Evolutionary conservation across 2,329 filamentous ascomycete genomes (phyloP), one percentile per base, ranked within the genome.

Genomic region (Penicillium sp.): DNA sequence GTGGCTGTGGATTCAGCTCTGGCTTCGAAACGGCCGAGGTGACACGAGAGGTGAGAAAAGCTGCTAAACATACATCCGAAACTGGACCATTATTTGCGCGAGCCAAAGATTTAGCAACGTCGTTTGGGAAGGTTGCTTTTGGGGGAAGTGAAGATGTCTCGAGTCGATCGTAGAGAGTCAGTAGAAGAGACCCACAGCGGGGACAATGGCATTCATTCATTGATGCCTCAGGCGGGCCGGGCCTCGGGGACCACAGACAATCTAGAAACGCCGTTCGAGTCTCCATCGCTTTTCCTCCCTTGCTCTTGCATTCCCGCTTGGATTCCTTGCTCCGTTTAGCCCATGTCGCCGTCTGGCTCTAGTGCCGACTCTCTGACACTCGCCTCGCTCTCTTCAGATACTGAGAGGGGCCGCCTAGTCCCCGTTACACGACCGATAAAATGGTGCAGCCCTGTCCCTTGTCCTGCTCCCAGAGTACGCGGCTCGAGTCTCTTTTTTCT

Each of bases 391-490:
- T 13, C 17, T 9, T 29, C 11, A 31, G 7, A 11, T 13, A 29
- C 48, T 13, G 49, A 19, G 48, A 45, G 21, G 51, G 50, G 30
- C 50, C 29, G 6, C 50, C 50, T 44, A 31, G 45, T 45, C 58
- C 30, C 51, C 50, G 58, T 60, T 60, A 55, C 58, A 60, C 58
- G 31, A 50, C 50, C 11, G 51, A 50, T 54, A 48, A 55, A 60
- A 60, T 60, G 58, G 23, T 23, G n/a, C 52, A 31, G 48, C 52
- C 38, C 23, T 38, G 52, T 17, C 50, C 30, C 29, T 26, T 41
- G 26, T 47, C 51, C 38, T 41, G 56, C 47, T 60, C 23, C 41
- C 31, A 15, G 45, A 49, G 45, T 50, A 55, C 58, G 45, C 58
- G 45, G 44, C 50, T 58, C 9, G 48, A 30, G 38, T 38, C 19